Base-by-base conservation (phyloP, 1,139 yeast genomes). In the Sugiyamaella grinbergsii region DNA sequence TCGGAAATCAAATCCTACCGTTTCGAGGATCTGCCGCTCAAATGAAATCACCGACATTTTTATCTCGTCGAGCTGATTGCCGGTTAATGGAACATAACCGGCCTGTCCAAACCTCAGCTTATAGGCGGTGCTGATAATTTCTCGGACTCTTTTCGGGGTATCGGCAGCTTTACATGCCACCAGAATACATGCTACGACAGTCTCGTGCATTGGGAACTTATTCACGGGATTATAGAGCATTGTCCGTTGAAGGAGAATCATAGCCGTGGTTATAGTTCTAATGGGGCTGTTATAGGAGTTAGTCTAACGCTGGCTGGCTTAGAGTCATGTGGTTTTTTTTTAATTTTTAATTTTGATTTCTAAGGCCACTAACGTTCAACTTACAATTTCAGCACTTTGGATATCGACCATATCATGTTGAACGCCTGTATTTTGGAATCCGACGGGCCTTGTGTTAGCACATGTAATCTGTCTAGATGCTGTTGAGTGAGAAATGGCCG, bases 101-200 rank as follows among this genome's bases (percentile, higher is more conserved):
- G 42, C 20, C 16, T 65, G 64, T 0, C 70, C 71, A 11, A 46
- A 48, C n/a, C 54, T 51, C 7, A 52, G 32, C n/a, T 46, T 42
- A 33, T 49, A 52, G 16, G 59, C 60, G n/a, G 51, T 40, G 22
- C 65, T 64, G 6, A 69, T 61, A 42, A 85, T 77, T 48, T 87
- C 93, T 53, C 81, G 74, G 15, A 85, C 70, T 61, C 87, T 85
- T 67, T 91, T 91, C 36, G 91, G 83, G 38, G 95, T 90, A 64
- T 91, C 98, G 63, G 89, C 96, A 59, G 83, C 82, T 66, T 93
- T 91, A 40, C 85, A 76, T 2, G 97, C 88, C 31, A 90, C 76
- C 54, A 89, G 80, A n/a, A 93, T 64, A 53, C 94, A 80, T 4
- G 95, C 79, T 4, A 85, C 69, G 0, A 88, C 90, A 19, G 85